Percentiles rank a stretch among this genome's conserved stretches.
Evolutionary conservation across 768 basidiomycete genomes (phyloP).

Genomic region (Tylopilus intermedius): DNA sequence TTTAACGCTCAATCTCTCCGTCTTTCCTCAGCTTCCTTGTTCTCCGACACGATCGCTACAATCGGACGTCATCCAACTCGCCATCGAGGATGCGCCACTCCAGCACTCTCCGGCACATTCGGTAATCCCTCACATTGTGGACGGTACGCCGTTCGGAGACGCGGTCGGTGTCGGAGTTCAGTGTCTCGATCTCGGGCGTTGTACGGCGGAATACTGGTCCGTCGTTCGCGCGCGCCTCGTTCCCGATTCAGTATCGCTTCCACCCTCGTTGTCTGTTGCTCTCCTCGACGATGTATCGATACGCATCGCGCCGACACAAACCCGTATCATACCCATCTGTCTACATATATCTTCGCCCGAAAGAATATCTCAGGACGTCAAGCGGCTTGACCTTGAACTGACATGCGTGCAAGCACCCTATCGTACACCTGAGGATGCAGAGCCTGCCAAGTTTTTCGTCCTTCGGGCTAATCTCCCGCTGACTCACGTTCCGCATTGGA

Average conservation of each 20-base stretch:
- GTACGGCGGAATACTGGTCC: slow-evolving; percentile 47
- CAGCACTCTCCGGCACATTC: slow-evolving; percentile 48
- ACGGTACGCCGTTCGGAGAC: slow-evolving; percentile 71
- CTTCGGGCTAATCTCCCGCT: slow-evolving; percentile 42
- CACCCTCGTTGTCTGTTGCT: slow-evolving; percentile 17
- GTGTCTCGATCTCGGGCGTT: slow-evolving; percentile 29
- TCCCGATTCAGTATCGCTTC: background rate
- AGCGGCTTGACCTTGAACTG: slow-evolving; percentile 40
- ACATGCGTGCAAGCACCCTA: slow-evolving; percentile 14
- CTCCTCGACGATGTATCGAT: slow-evolving; percentile 16
- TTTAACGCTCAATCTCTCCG: slow-evolving; percentile 49
- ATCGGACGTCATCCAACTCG: background rate
- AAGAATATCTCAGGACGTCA: slow-evolving; percentile 29
- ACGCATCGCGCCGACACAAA: slow-evolving; percentile 58
- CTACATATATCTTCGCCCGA: slow-evolving; percentile 35
- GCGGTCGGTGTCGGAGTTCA: slow-evolving; percentile 62
- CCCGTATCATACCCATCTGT: slow-evolving; percentile 51
- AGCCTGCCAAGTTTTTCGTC: slow-evolving; percentile 1
- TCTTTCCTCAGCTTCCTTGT: slow-evolving; percentile 36
- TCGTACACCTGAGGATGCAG: background rate
- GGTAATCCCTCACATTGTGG: slow-evolving; percentile 63
- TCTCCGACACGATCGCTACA: background rate
- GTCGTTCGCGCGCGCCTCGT: slow-evolving; percentile 27
- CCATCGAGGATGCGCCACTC: slow-evolving; percentile 20
- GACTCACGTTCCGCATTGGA: slow-evolving; percentile 43